Base-by-base conservation (phyloP, 371 early-diverging fungal species). In the Nematocida major region DNA sequence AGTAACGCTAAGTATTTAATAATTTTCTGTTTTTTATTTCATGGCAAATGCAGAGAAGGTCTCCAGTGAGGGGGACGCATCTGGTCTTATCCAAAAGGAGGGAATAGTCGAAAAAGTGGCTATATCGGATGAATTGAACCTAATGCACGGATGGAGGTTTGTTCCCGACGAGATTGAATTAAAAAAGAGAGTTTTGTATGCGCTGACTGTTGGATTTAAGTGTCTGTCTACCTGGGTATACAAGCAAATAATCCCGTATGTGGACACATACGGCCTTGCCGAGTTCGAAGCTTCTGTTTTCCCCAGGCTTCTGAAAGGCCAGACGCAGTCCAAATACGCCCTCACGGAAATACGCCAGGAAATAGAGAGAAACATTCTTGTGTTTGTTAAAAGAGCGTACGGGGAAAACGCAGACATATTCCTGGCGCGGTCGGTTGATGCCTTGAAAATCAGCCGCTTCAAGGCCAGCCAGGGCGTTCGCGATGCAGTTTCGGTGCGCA, bases 81-180 rank as follows among this genome's bases (percentile, higher is more conserved):
- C 24, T 15, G 28, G 40, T 11, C 28, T 61, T 26, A 9, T 47
- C 7, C 30, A 73, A 39, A 73, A 68, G 26, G 68, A 68, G 9
- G 34, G 15, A 26, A 7, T 36, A 22, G 22, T 65, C 13, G 76
- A 65, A 24, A 73, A 34, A 54, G 30, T 73, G 9, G 28, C 24
- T 30, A n/a, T 20, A 15, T 78, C 28, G 13, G 62, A 73, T 13
- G 42, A 45, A 30, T 45, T 73, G 15, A 63, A 42, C 38, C 9
- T 73, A 24, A 39, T 73, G 66, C 39, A 73, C 34, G 65, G 76
- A 2, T 73, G 76, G 76, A 73, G 76, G 53, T 24, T 62, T 34
- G 63, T 73, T 36, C 76, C 76, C 13, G 76, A 73, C 22, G 53
- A 61, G 15, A 28, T 61, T 24, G 32, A 39, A 22, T 36, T 73